Evolutionary conservation across 2,329 filamentous ascomycete genomes (phyloP).

Genomic region (Emmonsia crescens): DNA sequence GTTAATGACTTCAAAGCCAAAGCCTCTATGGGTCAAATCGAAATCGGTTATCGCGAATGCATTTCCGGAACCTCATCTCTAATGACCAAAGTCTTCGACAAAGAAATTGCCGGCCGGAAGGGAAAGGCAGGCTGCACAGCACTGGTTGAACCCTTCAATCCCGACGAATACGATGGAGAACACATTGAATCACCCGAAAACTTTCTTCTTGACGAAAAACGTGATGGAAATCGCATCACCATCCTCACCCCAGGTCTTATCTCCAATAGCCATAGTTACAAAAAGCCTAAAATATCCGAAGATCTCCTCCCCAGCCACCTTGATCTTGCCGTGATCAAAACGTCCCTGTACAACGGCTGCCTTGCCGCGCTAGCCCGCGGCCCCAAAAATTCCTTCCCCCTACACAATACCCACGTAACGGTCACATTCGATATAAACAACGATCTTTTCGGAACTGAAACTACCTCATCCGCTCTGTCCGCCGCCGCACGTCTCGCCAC

Average conservation of each 20-base stretch:
- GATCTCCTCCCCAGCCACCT: constrained; percentile 38
- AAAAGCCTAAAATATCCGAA: constrained; percentile 3
- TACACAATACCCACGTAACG: constrained; percentile 63
- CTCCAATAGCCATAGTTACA: constrained; percentile 27
- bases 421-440: constrained; percentile 55
- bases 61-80: constrained; percentile 48
- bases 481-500: constrained; percentile 60
- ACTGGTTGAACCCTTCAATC: constrained; percentile 48
- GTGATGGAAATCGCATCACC: constrained; percentile 61
- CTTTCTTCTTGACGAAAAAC: constrained; percentile 31
- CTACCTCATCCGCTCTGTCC: constrained; percentile 55
- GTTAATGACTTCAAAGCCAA: constrained; percentile 81
- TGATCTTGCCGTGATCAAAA: constrained; percentile 38
- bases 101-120: constrained; percentile 65
- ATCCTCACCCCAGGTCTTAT: constrained; percentile 44
- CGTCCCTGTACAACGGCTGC: constrained; percentile 63
- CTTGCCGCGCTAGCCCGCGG: constrained; percentile 76
- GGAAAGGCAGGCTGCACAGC: constrained; percentile 69
- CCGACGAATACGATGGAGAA: background rate
- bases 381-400: constrained; percentile 65
- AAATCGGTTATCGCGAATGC: constrained; percentile 90
- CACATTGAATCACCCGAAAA: constrained; percentile 16
- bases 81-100: constrained; percentile 59
- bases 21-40: constrained; percentile 75
- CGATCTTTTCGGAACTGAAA: constrained; percentile 57